phyloP scores from a whole-genome alignment of 2,329 filamentous ascomycete genomes.

The Ophiostoma quercus region DNA sequence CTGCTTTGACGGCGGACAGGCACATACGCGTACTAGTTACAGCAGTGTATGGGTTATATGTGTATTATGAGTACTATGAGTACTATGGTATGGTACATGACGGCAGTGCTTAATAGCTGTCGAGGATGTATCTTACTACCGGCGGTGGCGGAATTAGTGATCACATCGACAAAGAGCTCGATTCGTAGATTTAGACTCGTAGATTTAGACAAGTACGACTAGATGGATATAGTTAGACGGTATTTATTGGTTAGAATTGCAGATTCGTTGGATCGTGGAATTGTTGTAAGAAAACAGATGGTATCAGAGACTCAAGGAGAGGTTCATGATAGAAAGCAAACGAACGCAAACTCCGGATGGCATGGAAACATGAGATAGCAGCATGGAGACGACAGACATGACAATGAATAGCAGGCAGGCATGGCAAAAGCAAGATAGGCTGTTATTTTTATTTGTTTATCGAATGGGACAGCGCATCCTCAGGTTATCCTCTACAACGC shows the following conservation, averaged over 20 bases:
- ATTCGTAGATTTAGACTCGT: background rate
- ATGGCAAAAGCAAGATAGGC: conserved; percentile 17
- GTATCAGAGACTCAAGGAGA: too few relatives aligned
- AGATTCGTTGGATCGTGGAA: too few relatives aligned
- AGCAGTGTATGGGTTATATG: background rate
- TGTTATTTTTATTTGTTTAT: conserved; percentile 18
- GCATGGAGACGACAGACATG: background rate
- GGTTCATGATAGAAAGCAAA: too few relatives aligned
- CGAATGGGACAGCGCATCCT: conserved; percentile 11
- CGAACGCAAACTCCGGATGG: too few relatives aligned
- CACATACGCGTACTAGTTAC: conserved; percentile 2
- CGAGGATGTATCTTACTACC: background rate
- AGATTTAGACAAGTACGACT: too few relatives aligned
- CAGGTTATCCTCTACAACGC: conserved; percentile 23
- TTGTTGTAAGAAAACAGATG: too few relatives aligned
- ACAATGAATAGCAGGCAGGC: background rate
- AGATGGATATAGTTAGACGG: too few relatives aligned
- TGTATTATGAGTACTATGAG: too few relatives aligned
- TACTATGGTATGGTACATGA: background rate
- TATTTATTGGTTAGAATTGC: too few relatives aligned
- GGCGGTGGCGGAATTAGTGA: background rate
- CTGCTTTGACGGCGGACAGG: background rate
- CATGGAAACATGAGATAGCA: too few relatives aligned
- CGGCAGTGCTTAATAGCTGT: background rate
- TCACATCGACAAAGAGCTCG: background rate